These are phyloP conservation scores for Jaminaea rosea DNA, from an alignment of 1,284 basidiomycete genomes.

Conservation along the genomic window DNA sequence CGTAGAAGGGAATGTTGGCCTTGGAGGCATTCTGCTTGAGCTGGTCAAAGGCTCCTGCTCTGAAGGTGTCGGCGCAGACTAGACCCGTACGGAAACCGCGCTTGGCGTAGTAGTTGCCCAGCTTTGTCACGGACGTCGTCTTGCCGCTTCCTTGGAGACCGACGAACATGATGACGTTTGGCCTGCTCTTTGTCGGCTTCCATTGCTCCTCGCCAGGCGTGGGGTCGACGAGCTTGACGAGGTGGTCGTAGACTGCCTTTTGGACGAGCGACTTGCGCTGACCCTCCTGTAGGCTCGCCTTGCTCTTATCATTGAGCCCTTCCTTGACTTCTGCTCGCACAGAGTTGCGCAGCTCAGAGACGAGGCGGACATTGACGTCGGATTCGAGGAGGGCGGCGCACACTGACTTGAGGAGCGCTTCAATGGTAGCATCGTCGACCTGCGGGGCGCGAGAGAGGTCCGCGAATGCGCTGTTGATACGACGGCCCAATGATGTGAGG, in stretches of 20 bases:
- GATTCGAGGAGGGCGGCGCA: conserved; percentile 87
- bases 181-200: conserved; percentile 89
- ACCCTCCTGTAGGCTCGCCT: conserved; percentile 24
- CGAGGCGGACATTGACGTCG: conserved; percentile 96
- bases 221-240: conserved; percentile 83
- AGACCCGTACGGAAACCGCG: conserved; percentile 96
- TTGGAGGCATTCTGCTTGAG: conserved; percentile 84
- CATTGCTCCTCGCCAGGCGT: conserved; percentile 55
- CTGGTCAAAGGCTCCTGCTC: conserved; percentile 98
- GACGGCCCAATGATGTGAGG: conserved; percentile 85
- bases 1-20: conserved; percentile 97
- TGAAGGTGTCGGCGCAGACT: conserved; percentile 98
- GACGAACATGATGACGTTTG: conserved; percentile 80
- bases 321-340: conserved; percentile 63
- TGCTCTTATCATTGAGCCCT: conserved; percentile 36
- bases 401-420: conserved; percentile 76
- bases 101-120: conserved; percentile 89
- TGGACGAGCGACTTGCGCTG: conserved; percentile 42
- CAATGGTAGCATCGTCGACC: conserved; percentile 65
- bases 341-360: conserved; percentile 73
- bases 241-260: conserved; percentile 81
- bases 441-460: conserved; percentile 66
- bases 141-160: conserved; percentile 78
- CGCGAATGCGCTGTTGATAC: conserved; percentile 84
- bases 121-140: conserved; percentile 73